Conservation (phyloP, 2,329 filamentous ascomycete genomes). For the Diaporthe helianthi region DNA sequence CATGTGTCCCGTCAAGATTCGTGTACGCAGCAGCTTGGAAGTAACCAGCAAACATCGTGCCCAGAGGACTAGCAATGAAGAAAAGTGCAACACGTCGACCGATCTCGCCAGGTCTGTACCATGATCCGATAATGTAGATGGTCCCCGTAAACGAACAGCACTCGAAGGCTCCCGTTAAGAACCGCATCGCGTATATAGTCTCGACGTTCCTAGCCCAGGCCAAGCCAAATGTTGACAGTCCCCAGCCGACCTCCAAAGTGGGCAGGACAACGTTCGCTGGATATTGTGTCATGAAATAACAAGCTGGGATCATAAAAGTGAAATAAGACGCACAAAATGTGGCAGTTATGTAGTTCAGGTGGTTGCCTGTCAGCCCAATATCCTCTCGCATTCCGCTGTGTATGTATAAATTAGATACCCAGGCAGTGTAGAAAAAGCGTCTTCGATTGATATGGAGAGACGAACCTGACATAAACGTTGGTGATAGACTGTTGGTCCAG, state of each 20-base stretch:
- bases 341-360: conserved; percentile 43
- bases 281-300: conserved; percentile 2
- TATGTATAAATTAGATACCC: too few species aligned
- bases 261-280: neutral
- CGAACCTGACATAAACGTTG: conserved; percentile 47
- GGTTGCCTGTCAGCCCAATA: conserved; percentile 44
- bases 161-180: conserved; percentile 45
- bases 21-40: conserved; percentile 52
- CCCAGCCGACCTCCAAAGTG: neutral
- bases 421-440: too few species aligned
- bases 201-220: neutral
- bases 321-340: conserved; percentile 49
- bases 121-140: conserved; percentile 46
- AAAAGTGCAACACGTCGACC: conserved; percentile 58
- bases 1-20: conserved; percentile 54
- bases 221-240: neutral
- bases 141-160: conserved; percentile 41
- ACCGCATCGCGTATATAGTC: conserved; percentile 41
- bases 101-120: conserved; percentile 46
- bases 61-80: conserved; percentile 57
- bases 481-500: conserved; percentile 48
- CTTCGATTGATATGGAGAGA: neutral
- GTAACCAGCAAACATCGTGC: conserved; percentile 57
- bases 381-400: too few species aligned
- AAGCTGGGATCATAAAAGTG: conserved; percentile 32